phyloP scores from a whole-genome alignment of 2,329 filamentous ascomycete species.

The Plectosphaerella plurivora region DNA sequence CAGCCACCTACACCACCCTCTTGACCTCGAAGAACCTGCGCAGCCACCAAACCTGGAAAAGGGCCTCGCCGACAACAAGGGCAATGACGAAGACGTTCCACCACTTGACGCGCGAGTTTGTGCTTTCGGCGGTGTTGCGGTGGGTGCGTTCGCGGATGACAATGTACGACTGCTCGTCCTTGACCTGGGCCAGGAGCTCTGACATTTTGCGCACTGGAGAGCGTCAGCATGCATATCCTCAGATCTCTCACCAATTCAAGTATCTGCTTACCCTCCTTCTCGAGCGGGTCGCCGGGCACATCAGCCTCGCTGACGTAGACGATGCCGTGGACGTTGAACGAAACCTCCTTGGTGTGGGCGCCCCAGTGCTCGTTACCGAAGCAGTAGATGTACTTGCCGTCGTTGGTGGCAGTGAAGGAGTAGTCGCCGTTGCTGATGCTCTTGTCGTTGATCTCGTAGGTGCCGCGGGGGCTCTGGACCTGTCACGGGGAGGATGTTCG shows the following conservation, averaged over 20 bases:
- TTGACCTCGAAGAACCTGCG: constrained; percentile 95
- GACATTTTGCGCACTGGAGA: constrained; percentile 71
- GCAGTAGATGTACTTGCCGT: constrained; percentile 94
- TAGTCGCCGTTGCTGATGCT: constrained; percentile 86
- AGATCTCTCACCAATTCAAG: background rate
- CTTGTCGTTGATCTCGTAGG: constrained; percentile 76
- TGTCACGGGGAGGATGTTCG: constrained; percentile 20
- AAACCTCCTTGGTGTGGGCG: constrained; percentile 93
- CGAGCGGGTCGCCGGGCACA: constrained; percentile 78
- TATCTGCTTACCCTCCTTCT: constrained; percentile 72
- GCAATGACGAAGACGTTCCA: constrained; percentile 97
- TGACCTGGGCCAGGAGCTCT: constrained; percentile 84
- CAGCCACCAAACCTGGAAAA: constrained; percentile 99
- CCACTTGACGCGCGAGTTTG: constrained; percentile 97
- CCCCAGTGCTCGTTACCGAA: constrained; percentile 99
- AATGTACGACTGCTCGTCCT: constrained; percentile 98
- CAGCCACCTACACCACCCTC: constrained; percentile 52
- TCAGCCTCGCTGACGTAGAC: constrained; percentile 94
- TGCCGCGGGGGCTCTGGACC: constrained; percentile 74
- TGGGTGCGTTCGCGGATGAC: constrained; percentile 92
- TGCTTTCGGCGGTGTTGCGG: constrained; percentile 98
- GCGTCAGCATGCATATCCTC: background rate
- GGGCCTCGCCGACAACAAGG: constrained; percentile 82
- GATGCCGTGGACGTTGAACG: constrained; percentile 98
- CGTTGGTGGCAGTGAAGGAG: constrained; percentile 77